Evolutionary conservation across 2,329 filamentous ascomycete species (phyloP).

Genomic region (Alternaria sp.): DNA sequence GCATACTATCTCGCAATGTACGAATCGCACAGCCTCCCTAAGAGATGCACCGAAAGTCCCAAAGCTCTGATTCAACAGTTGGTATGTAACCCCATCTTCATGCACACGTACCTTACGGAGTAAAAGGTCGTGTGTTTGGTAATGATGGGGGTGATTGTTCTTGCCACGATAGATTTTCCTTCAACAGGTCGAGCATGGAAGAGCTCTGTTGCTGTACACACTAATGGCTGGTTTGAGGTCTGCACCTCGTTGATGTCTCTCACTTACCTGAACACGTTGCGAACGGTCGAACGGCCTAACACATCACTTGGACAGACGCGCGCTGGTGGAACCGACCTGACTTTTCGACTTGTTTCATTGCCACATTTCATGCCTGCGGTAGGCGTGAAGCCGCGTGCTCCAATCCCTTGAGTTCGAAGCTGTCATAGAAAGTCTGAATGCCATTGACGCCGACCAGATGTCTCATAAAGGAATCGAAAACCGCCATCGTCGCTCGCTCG

Average conservation of each 20-base stretch:
- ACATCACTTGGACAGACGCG: conserved; percentile 36
- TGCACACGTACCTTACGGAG: conserved; percentile 66
- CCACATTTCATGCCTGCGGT: conserved; percentile 48
- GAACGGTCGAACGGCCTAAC: conserved; percentile 18
- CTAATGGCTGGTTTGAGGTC: conserved; percentile 63
- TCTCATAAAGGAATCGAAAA: conserved; percentile 53
- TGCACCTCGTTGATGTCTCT: conserved; percentile 26
- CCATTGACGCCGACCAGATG: conserved; percentile 54
- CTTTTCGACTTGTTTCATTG: conserved; percentile 52
- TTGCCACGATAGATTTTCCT: conserved; percentile 73
- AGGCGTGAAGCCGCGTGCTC: conserved; percentile 42
- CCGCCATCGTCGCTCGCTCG: conserved; percentile 47
- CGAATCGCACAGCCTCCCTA: conserved; percentile 1
- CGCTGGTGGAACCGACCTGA: conserved; percentile 33
- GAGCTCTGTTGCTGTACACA: conserved; percentile 73
- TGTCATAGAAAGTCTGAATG: conserved; percentile 52
- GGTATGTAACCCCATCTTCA: conserved; percentile 68
- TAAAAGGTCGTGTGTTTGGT: conserved; percentile 70
- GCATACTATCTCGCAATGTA: conserved; percentile 7
- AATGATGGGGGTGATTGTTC: conserved; percentile 64
- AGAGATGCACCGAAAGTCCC: background rate
- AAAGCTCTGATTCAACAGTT: conserved; percentile 21
- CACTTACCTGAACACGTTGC: conserved; percentile 15
- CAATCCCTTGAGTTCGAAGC: conserved; percentile 48
- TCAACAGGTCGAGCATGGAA: conserved; percentile 70